A percentile compares a stretch with the other conserved stretches of the same genome.
These are phyloP conservation scores for Aspergillus hiratsukae DNA, from an alignment of 2,329 filamentous ascomycete genomes.

Conservation along the genomic window DNA sequence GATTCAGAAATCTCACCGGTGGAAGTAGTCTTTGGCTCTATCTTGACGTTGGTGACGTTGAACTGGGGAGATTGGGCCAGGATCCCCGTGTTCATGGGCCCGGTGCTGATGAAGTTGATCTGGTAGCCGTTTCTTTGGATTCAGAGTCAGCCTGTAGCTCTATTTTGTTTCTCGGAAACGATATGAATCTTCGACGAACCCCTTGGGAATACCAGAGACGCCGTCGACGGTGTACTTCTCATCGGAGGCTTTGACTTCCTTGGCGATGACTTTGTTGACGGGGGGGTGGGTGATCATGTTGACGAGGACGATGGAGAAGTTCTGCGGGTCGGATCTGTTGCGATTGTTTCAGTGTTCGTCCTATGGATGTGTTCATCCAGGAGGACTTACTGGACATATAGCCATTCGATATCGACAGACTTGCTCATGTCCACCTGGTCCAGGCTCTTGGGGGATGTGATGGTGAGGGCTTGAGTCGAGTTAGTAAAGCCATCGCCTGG, in stretches of 20 bases:
- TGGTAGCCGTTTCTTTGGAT: conserved; percentile 32
- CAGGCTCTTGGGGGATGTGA: conserved; percentile 32
- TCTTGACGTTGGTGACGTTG: conserved; percentile 21
- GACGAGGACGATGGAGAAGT: conserved; percentile 39
- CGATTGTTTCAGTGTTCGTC: background rate
- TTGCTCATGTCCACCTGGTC: conserved; percentile 28
- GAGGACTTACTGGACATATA: conserved; percentile 27
- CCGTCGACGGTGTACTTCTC: conserved; percentile 33
- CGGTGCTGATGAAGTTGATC: conserved; percentile 37
- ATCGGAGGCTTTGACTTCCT: conserved; percentile 33
- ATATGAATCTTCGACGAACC: conserved; percentile 22
- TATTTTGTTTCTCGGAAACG: no score
- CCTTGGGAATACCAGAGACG: conserved; percentile 20
- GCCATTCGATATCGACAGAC: conserved; percentile 38
- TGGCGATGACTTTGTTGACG: conserved; percentile 29
- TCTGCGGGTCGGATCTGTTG: conserved; percentile 34
- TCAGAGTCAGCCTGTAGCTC: conserved; percentile 1
- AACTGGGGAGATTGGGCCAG: conserved; percentile 36
- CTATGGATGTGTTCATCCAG: background rate
- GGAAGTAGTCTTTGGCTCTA: conserved; percentile 19
- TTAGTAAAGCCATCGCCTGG: background rate
- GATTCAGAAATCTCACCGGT: conserved; percentile 9
- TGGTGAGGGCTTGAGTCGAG: conserved; percentile 24
- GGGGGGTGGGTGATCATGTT: conserved; percentile 35
- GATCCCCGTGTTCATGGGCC: conserved; percentile 34